phyloP scores from a whole-genome alignment of 108 stramenopile genomes.

The Tribonema minus region DNA sequence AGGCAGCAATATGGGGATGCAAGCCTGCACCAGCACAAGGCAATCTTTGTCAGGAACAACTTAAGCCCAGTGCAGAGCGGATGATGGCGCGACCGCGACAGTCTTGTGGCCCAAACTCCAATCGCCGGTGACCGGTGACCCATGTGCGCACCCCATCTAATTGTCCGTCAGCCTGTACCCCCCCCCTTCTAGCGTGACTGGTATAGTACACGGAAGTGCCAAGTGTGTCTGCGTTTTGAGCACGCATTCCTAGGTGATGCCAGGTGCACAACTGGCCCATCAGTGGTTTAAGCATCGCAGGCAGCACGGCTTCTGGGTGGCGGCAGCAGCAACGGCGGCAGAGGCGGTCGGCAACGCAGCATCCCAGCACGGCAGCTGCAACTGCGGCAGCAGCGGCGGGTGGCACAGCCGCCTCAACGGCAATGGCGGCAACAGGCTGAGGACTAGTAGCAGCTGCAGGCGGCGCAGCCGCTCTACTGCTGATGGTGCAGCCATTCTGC shows the following conservation, averaged over 20 bases:
- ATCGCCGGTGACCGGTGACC: too few species aligned
- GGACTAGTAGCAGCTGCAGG: not conserved
- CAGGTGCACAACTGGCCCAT: not conserved
- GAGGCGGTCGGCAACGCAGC: not conserved
- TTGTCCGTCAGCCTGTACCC: too few species aligned
- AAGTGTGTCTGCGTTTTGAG: not conserved
- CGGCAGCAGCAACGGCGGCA: not conserved
- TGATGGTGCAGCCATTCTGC: not conserved
- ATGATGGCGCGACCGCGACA: too few species aligned
- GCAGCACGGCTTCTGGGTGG: not conserved
- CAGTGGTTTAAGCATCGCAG: not conserved
- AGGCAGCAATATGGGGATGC: too few species aligned
- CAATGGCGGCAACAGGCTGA: not conserved
- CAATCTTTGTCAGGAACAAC: too few species aligned
- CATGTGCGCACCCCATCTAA: too few species aligned
- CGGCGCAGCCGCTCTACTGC: not conserved
- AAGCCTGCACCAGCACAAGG: too few species aligned
- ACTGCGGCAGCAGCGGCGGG: not conserved
- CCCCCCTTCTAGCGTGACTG: too few species aligned
- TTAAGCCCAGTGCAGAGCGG: too few species aligned
- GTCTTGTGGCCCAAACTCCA: too few species aligned
- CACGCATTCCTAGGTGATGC: not conserved
- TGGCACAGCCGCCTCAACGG: not conserved
- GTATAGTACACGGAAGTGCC: not conserved
- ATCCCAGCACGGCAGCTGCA: not conserved